These are phyloP conservation scores for Solidago caesia DNA, from an alignment of 129 eudicot species.

Conservation along the genomic window DNA sequence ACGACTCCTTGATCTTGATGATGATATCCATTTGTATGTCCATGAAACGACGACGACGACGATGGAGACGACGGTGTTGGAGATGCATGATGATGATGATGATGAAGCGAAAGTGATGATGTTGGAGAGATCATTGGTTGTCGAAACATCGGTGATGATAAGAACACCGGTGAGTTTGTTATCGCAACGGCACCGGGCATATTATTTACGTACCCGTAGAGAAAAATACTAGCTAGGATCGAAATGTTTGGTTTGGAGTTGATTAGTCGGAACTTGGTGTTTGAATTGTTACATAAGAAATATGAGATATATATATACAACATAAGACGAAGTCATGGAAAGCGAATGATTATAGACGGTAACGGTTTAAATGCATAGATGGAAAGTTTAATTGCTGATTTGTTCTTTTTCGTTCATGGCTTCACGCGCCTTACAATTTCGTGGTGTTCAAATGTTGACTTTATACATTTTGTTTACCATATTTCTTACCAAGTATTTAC, in stretches of 20 bases:
- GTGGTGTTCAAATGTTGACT: slow-evolving; percentile 15
- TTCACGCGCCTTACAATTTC: slow-evolving; percentile 23
- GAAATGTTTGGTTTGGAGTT: not conserved
- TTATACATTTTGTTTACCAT: not conserved
- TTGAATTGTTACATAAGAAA: not conserved
- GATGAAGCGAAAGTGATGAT: slow-evolving; percentile 17
- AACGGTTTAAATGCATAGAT: slow-evolving; percentile 19
- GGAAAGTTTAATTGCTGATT: slow-evolving; percentile 15
- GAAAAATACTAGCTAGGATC: too few species aligned
- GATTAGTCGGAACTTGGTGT: not conserved
- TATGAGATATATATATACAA: not conserved
- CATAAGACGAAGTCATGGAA: slow-evolving; percentile 17
- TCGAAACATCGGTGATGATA: slow-evolving; percentile 55
- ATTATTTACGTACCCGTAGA: not conserved
- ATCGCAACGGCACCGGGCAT: slow-evolving; percentile 56
- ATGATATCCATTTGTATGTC: slow-evolving; percentile 15
- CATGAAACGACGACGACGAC: slow-evolving; percentile 28
- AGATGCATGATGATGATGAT: slow-evolving; percentile 29
- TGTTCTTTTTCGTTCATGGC: not conserved
- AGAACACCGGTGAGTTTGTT: slow-evolving; percentile 59
- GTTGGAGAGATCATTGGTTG: slow-evolving; percentile 36
- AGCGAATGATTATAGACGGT: slow-evolving; percentile 26
- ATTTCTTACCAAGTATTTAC: too few species aligned
- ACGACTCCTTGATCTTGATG: too few species aligned
- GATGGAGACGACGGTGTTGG: slow-evolving; percentile 23